phyloP scores from a whole-genome alignment of 495 filamentous ascomycete species.

The Pyronema omphalodes region DNA sequence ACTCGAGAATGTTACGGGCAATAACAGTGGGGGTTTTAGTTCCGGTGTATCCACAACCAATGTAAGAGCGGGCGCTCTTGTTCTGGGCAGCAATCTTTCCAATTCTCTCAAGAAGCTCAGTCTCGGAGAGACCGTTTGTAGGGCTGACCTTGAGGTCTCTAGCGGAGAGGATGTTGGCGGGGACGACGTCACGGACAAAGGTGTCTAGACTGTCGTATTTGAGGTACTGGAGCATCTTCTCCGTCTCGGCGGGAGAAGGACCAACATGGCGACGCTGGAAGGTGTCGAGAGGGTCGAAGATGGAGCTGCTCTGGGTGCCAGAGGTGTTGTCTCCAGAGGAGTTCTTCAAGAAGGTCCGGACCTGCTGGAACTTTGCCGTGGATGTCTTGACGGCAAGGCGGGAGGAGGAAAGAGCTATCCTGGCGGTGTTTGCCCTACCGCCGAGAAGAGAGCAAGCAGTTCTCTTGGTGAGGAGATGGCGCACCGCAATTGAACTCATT shows the following conservation, averaged over 20 bases:
- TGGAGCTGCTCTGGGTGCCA: slow-evolving; percentile 8
- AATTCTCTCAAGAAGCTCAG: slow-evolving; percentile 43
- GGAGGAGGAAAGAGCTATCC: neutral
- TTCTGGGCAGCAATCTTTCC: slow-evolving; percentile 48
- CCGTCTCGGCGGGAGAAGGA: slow-evolving; percentile 50
- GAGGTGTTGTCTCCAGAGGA: neutral
- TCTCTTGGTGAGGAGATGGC: neutral
- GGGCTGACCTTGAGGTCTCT: slow-evolving; percentile 27
- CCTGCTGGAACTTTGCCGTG: neutral
- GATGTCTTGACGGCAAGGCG: neutral
- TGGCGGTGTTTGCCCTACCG: neutral
- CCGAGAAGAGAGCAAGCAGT: neutral
- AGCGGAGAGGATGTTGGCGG: slow-evolving; percentile 59
- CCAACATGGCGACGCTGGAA: slow-evolving; percentile 89
- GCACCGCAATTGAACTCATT: slow-evolving; percentile 1
- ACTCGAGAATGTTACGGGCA: slow-evolving; percentile 84
- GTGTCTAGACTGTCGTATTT: slow-evolving; percentile 57
- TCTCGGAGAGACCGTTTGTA: slow-evolving; percentile 45
- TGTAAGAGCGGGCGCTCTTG: slow-evolving; percentile 44
- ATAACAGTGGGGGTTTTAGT: slow-evolving; percentile 82
- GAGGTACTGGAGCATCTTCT: slow-evolving; percentile 65
- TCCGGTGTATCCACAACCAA: slow-evolving; percentile 76
- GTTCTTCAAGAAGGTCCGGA: neutral
- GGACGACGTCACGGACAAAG: slow-evolving; percentile 80
- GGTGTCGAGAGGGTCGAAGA: slow-evolving; percentile 34